Conservation (phyloP, 73 alveolate genomes). For the Tetrahymena elliotti region DNA sequence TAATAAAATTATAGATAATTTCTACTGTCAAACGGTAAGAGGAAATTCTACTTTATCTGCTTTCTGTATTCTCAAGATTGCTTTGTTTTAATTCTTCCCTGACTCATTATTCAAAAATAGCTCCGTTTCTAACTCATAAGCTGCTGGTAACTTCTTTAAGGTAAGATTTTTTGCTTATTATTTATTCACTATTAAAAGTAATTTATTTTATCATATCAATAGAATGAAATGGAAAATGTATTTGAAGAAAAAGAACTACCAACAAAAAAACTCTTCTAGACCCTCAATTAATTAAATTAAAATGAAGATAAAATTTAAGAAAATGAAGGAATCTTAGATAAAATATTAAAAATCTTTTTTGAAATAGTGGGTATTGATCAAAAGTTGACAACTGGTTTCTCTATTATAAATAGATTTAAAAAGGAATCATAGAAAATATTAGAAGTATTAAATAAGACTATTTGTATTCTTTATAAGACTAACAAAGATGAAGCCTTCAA, state of each 20-base stretch:
- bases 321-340: neutral
- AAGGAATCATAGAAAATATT: neutral
- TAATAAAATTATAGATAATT: neutral
- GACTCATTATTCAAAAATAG: neutral
- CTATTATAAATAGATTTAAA: neutral
- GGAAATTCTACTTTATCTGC: neutral
- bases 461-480: neutral
- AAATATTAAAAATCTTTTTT: neutral
- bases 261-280: neutral
- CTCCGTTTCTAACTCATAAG: neutral
- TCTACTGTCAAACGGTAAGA: neutral
- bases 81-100: neutral
- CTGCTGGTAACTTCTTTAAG: neutral
- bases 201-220: neutral
- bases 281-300: neutral
- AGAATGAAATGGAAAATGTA: neutral
- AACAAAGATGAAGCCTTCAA: neutral
- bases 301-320: neutral
- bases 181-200: neutral
- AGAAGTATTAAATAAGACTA: neutral
- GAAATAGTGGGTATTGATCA: neutral
- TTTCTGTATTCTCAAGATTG: neutral
- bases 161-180: neutral
- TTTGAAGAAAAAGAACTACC: neutral
- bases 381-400: neutral